Conservation (phyloP, 1,284 basidiomycete species). For the Rhodotorula sp. region DNA sequence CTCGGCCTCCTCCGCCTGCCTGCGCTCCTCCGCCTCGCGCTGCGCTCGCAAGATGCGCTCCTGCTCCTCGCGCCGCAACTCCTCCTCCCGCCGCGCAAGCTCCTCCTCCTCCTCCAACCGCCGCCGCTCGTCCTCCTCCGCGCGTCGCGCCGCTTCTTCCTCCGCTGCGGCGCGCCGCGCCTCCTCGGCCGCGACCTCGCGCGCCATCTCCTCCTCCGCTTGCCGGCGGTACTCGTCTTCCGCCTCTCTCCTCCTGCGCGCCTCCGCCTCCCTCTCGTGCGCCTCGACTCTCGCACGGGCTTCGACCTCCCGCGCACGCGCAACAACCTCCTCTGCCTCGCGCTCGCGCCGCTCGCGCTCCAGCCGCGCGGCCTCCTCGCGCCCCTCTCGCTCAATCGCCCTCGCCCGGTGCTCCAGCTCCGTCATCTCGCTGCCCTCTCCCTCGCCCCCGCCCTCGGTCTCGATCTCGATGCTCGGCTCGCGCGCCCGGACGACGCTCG, state of each 20-base stretch:
- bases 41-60: background rate
- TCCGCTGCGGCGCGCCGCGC: background rate
- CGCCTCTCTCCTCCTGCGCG: background rate
- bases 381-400: background rate
- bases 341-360: slow-evolving; percentile 6
- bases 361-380: slow-evolving; percentile 4
- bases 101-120: background rate
- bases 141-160: background rate
- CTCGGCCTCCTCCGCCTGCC: slow-evolving; percentile 9
- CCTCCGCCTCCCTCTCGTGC: background rate
- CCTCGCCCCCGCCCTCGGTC: background rate
- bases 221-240: background rate
- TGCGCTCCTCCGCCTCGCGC: slow-evolving; percentile 1
- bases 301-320: too few relatives aligned
- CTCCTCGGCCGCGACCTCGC: background rate
- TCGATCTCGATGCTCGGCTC: too few relatives aligned
- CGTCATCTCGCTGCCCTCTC: background rate
- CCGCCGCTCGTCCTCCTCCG: slow-evolving; percentile 2
- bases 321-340: background rate
- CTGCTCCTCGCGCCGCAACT: background rate
- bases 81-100: background rate
- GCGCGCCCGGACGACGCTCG: background rate
- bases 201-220: slow-evolving; percentile 1
- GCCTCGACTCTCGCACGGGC: background rate
- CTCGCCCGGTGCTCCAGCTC: background rate